Conservation (phyloP, 305 asterid genomes). For the Stenogyne calaminthoides region DNA sequence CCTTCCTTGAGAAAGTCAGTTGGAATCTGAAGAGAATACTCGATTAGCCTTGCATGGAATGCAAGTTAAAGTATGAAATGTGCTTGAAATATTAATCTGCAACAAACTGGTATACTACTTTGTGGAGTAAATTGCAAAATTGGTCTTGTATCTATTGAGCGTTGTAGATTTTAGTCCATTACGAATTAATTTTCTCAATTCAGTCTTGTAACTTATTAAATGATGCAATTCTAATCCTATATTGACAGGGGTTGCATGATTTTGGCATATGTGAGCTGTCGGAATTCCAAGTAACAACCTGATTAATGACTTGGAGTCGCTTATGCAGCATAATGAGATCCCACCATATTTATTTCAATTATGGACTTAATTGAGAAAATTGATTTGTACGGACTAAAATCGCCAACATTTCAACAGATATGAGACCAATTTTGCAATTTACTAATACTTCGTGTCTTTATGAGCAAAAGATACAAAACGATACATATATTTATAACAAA, state of each 20-base stretch:
- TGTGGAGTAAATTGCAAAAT: neutral
- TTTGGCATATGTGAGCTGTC: neutral
- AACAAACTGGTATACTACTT: neutral
- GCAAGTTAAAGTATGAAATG: constrained; percentile 7
- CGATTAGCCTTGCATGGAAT: neutral
- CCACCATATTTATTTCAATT: neutral
- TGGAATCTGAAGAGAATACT: constrained; percentile 47
- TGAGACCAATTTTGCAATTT: neutral
- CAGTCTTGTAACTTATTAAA: neutral
- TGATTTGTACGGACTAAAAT: too few species aligned
- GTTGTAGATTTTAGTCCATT: neutral
- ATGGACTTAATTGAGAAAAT: too few species aligned
- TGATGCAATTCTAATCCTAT: neutral
- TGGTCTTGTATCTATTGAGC: neutral
- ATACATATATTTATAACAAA: neutral
- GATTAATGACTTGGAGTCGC: neutral
- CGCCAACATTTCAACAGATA: neutral
- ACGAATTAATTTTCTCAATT: neutral
- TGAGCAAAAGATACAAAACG: neutral
- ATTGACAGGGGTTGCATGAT: neutral
- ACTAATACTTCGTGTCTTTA: neutral
- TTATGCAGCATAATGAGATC: neutral
- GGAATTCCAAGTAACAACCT: neutral
- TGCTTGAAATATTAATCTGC: neutral
- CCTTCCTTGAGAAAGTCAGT: constrained; percentile 45